These are phyloP conservation scores for Trematosphaeria pertusa DNA, from an alignment of 2,329 filamentous ascomycete genomes.

Conservation along the genomic window DNA sequence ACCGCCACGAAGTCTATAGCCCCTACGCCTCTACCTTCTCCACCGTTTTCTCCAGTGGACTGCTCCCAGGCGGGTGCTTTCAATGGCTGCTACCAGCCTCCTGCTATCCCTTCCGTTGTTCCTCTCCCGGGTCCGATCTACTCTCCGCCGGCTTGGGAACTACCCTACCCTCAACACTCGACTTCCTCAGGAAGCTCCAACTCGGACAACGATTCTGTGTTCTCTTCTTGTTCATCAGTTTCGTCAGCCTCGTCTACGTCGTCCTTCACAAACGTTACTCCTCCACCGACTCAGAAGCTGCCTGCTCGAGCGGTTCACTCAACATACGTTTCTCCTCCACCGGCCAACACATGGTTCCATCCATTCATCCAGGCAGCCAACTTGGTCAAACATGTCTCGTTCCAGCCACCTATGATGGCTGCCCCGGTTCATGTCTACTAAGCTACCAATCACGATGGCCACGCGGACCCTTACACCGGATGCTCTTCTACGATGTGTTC, in stretches of 20 bases:
- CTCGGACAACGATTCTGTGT: slow-evolving; percentile 50
- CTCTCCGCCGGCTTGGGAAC: slow-evolving; percentile 32
- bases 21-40: slow-evolving; percentile 52
- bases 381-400: slow-evolving; percentile 50
- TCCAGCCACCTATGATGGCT: slow-evolving; percentile 47
- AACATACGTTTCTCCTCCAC: slow-evolving; percentile 48
- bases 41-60: slow-evolving; percentile 52
- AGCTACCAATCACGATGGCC: slow-evolving; percentile 6
- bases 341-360: slow-evolving; percentile 48
- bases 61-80: slow-evolving; percentile 39
- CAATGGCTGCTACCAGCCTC: slow-evolving; percentile 37
- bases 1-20: slow-evolving; percentile 60
- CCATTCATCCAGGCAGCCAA: slow-evolving; percentile 50
- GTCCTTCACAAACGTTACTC: slow-evolving; percentile 41
- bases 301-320: slow-evolving; percentile 36
- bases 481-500: slow-evolving; percentile 44
- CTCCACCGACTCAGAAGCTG: slow-evolving; percentile 35
- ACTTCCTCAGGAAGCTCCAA: slow-evolving; percentile 47
- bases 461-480: slow-evolving; percentile 20
- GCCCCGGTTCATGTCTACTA: slow-evolving; percentile 48
- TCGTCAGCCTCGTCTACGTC: slow-evolving; percentile 46
- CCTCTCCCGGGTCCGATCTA: slow-evolving; percentile 41
- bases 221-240: slow-evolving; percentile 47
- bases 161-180: slow-evolving; percentile 37
- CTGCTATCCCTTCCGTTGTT: slow-evolving; percentile 37